These are phyloP conservation scores for Eutrema japonicum DNA, from an alignment of 345 rosid species.

Conservation along the genomic window DNA sequence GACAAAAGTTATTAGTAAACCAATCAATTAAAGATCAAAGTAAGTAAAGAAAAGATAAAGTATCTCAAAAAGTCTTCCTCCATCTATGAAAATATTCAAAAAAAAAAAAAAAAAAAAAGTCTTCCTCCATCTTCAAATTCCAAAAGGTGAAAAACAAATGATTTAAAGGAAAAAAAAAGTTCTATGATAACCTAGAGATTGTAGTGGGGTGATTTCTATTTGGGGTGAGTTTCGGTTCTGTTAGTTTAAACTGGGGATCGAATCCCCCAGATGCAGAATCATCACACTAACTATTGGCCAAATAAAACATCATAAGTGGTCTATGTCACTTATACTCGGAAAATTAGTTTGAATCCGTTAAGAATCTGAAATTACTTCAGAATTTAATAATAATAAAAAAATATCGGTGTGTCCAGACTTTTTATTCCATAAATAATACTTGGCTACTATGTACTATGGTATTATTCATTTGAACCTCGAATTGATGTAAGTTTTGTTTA, in stretches of 20 bases:
- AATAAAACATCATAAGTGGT: too few relatives aligned
- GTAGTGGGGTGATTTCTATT: too few relatives aligned
- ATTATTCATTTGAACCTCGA: background rate
- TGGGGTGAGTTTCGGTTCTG: too few relatives aligned
- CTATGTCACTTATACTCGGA: too few relatives aligned
- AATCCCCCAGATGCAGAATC: too few relatives aligned
- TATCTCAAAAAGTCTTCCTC: constrained; percentile 16
- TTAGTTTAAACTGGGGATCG: too few relatives aligned
- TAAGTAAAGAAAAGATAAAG: constrained; percentile 22
- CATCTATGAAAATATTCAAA: too few relatives aligned
- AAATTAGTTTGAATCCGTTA: too few relatives aligned
- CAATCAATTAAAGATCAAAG: constrained; percentile 32
- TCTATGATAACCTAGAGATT: background rate
- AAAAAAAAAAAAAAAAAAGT: too few relatives aligned
- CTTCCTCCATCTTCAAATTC: constrained; percentile 31
- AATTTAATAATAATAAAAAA: background rate
- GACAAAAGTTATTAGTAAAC: constrained; percentile 22
- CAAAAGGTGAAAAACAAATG: constrained; percentile 19
- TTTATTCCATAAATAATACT: background rate
- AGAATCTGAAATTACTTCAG: too few relatives aligned
- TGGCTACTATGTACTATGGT: background rate
- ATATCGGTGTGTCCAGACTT: background rate
- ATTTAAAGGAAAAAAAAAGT: background rate
- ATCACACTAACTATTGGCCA: too few relatives aligned
- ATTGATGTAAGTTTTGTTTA: background rate